phyloP scores from a whole-genome alignment of 495 filamentous ascomycete genomes.

The Penicillium roqueforti region DNA sequence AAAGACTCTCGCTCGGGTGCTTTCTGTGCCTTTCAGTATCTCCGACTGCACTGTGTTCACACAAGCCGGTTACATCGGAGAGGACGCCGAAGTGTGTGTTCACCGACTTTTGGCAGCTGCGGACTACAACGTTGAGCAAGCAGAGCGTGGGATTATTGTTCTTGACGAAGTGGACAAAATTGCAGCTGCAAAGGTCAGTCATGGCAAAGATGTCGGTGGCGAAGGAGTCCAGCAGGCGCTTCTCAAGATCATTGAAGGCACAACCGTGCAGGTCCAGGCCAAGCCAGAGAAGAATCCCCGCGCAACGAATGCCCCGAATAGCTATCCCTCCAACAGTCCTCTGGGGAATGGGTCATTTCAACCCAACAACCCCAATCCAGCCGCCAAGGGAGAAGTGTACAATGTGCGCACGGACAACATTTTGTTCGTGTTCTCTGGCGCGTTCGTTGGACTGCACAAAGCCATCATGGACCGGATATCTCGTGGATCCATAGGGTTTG shows the following conservation, averaged over 20 bases:
- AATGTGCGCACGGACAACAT: conserved; percentile 94
- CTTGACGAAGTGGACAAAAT: conserved; percentile 98
- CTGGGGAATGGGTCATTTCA: conserved; percentile 42
- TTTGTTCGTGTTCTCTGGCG: conserved; percentile 92
- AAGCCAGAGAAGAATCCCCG: conserved; percentile 69
- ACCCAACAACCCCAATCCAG: conserved; percentile 34
- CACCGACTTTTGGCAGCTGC: conserved; percentile 84
- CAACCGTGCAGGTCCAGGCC: conserved; percentile 76
- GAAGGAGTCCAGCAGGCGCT: conserved; percentile 96
- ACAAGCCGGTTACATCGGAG: conserved; percentile 95
- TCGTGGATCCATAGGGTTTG: conserved; percentile 88
- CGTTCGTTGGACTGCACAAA: conserved; percentile 91
- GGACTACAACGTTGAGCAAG: conserved; percentile 80
- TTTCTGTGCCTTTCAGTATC: conserved; percentile 95
- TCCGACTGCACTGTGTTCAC: conserved; percentile 97
- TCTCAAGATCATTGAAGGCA: conserved; percentile 93
- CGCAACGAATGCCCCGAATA: conserved; percentile 37
- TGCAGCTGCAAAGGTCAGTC: conserved; percentile 62
- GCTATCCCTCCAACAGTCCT: conserved; percentile 48
- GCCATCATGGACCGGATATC: conserved; percentile 79
- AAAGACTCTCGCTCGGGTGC: conserved; percentile 69
- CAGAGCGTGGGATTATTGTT: conserved; percentile 90
- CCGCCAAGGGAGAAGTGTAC: conserved; percentile 76
- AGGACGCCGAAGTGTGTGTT: conserved; percentile 91
- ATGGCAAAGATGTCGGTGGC: conserved; percentile 81